Evolutionary conservation across 106 monocot genomes (phyloP), one percentile per base, ranked within the genome.

Genomic region (Dendrobium chrysotoxum): DNA sequence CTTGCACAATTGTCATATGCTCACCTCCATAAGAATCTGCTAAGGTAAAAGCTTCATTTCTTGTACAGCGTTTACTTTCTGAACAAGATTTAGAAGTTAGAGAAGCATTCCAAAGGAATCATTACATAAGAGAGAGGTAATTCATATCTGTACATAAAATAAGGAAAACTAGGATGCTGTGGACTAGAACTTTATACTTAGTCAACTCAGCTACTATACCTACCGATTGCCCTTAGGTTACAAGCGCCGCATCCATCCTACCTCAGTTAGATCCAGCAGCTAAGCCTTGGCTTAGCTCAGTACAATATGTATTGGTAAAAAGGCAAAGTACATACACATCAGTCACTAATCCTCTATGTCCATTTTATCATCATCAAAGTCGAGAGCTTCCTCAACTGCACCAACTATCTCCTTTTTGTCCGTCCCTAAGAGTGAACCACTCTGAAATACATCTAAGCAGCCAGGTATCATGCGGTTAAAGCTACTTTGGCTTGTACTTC

Each of bases 371-470:
- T 74, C 74, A 40, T 70, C 70, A 70, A 30, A 21, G 31, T 17
- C 39, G 21, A 21, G 12, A 20, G 73, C 73, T 20, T 20, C 73
- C 25, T 13, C 73, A 20, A 10, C 40, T 4, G 41, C 41, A 74
- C 73, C 39, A 71, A 3, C 70, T 3, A 31, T 31, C 39, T 84
- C 82, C 55, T 85, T 85, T 72, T 81, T 90, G 16, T 88, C 88
- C 4, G 45, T 8, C 44, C 83, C 68, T 44, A 88, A 88, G 11
- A 86, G 81, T 4, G 92, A 90, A 71, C 78, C 82, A 41, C 76
- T 92, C 53, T 88, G 90, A 70, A 92, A 97, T 70, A 86, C 88
- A 78, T 90, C 92, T 5, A 87, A 82, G 75, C 92, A 92, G 80
- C 75, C 90, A 4, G 88, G 81, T 71, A 93, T 84, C 40, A 93